Evolutionary conservation across 495 filamentous ascomycete genomes (phyloP).

Genomic region (Thermothielavioides terrestris): DNA sequence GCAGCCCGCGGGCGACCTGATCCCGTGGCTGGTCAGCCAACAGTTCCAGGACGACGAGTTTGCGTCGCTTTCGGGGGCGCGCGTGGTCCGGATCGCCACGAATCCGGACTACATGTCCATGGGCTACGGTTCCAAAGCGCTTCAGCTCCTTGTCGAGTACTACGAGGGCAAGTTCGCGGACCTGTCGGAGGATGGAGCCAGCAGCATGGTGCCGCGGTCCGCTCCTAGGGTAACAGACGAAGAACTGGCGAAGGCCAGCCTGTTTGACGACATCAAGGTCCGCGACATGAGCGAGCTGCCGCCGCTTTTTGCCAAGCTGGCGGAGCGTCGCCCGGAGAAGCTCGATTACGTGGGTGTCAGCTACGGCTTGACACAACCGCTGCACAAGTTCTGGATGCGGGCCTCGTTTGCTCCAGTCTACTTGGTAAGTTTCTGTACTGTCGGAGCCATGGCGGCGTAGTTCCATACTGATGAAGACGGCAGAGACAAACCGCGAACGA

Average conservation of each 20-base stretch:
- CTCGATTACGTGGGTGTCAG: conserved; percentile 94
- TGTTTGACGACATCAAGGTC: conserved; percentile 79
- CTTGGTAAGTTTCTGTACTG: conserved; percentile 35
- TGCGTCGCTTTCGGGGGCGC: conserved; percentile 82
- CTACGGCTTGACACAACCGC: conserved; percentile 77
- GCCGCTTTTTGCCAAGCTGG: conserved; percentile 81
- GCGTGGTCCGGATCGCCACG: conserved; percentile 90
- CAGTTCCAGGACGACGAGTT: conserved; percentile 99
- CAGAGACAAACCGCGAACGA: conserved; percentile 88
- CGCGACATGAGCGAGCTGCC: conserved; percentile 88
- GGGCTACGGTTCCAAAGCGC: conserved; percentile 87
- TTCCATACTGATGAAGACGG: background rate
- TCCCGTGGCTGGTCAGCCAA: conserved; percentile 95
- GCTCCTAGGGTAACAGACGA: conserved; percentile 77
- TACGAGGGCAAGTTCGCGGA: conserved; percentile 90
- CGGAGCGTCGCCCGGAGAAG: conserved; percentile 67
- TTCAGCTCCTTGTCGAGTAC: conserved; percentile 80
- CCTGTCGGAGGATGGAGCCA: conserved; percentile 57
- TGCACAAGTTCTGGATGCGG: conserved; percentile 97
- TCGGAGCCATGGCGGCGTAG: no score
- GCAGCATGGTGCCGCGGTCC: conserved; percentile 41
- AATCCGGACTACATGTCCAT: conserved; percentile 85
- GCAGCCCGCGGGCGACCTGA: conserved; percentile 86
- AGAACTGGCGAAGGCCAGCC: conserved; percentile 67
- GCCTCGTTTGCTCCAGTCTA: conserved; percentile 84